Evolutionary conservation across 129 eudicot species (phyloP).

Genomic region (Kitagawia praeruptora): DNA sequence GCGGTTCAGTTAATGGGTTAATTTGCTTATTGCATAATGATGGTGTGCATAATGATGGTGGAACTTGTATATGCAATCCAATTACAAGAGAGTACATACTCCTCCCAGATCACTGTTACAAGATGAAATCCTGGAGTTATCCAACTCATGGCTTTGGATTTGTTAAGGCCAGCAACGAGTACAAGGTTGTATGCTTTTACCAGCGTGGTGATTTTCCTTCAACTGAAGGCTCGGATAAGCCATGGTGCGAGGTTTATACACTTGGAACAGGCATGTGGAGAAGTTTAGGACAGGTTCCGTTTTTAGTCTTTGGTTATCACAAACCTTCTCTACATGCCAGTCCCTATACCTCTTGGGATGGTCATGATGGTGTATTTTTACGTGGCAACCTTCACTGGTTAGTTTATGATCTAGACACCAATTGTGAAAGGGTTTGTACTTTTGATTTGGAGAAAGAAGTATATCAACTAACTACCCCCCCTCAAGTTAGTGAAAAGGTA

Average conservation of each 20-base stretch:
- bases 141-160: constrained; percentile 26
- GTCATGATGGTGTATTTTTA: not conserved
- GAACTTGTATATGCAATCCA: constrained; percentile 23
- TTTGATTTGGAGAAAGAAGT: not conserved
- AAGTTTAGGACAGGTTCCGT: constrained; percentile 8
- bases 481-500: not conserved
- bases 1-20: constrained; percentile 34
- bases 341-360: not conserved
- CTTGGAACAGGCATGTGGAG: constrained; percentile 42
- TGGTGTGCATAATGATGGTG: not conserved
- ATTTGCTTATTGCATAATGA: constrained; percentile 20
- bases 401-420: not conserved
- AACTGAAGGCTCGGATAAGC: too few relatives aligned
- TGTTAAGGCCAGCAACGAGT: constrained; percentile 4
- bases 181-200: constrained; percentile 17
- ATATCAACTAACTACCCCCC: not conserved
- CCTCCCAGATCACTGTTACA: not conserved
- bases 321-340: not conserved
- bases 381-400: not conserved
- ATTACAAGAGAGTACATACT: constrained; percentile 21
- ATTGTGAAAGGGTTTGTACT: not conserved
- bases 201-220: too few relatives aligned
- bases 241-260: constrained; percentile 27
- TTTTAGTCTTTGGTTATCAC: not conserved
- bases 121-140: not conserved